Evolutionary conservation across 1,139 yeast species (phyloP).

Genomic region (Entelexis sorbosivorans): DNA sequence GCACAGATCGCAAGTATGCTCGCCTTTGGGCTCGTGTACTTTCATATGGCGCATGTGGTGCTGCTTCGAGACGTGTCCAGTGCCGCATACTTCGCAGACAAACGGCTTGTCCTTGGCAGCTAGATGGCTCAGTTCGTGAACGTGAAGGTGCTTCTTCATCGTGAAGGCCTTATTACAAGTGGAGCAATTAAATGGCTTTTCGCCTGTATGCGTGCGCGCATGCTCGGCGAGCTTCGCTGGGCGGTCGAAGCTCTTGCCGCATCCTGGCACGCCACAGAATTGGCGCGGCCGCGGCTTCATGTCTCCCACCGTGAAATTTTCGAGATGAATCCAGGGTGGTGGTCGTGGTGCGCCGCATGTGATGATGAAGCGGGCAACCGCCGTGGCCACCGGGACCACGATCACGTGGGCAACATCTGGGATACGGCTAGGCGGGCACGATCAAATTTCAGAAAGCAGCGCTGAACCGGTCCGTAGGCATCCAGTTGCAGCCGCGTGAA

Average conservation of each 20-base stretch:
- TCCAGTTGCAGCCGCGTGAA: background rate
- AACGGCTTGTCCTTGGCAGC: constrained; percentile 52
- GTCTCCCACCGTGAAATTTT: constrained; percentile 8
- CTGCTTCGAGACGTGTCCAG: constrained; percentile 73
- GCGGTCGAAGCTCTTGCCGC: constrained; percentile 65
- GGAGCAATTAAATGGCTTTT: constrained; percentile 62
- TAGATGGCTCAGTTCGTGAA: constrained; percentile 50
- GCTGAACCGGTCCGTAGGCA: background rate
- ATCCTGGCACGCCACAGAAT: constrained; percentile 39
- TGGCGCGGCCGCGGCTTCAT: constrained; percentile 39
- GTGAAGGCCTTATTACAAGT: constrained; percentile 57
- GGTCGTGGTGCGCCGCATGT: background rate
- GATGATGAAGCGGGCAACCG: background rate
- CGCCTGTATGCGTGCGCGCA: constrained; percentile 60
- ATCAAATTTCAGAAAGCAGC: background rate
- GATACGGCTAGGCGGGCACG: background rate
- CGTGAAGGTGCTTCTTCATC: constrained; percentile 66
- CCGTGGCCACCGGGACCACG: background rate
- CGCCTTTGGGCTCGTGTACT: constrained; percentile 63
- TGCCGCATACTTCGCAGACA: constrained; percentile 64
- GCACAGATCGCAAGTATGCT: constrained; percentile 54
- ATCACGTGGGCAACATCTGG: background rate
- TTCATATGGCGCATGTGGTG: constrained; percentile 72
- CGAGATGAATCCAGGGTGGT: background rate
- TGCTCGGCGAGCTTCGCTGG: constrained; percentile 83